These are phyloP conservation scores for Theobroma cacao DNA, from an alignment of 345 rosid genomes.

Conservation along the genomic window DNA sequence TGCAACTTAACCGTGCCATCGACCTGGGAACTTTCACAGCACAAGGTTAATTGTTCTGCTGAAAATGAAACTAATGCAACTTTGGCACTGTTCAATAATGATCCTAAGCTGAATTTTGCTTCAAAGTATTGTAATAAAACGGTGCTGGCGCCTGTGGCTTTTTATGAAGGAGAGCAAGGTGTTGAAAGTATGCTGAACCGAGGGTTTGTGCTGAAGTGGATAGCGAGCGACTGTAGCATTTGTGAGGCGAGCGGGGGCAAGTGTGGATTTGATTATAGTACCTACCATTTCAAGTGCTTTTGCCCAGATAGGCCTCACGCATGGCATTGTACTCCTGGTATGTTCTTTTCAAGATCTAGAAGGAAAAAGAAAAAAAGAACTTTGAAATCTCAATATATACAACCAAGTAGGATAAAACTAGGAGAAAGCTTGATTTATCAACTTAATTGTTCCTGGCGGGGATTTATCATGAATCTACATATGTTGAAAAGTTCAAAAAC, in stretches of 20 bases:
- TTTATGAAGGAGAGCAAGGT: neutral
- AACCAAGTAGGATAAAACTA: too few relatives aligned
- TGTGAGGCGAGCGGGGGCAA: neutral
- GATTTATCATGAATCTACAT: too few relatives aligned
- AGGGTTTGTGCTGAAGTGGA: conserved; percentile 46
- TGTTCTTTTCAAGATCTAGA: too few relatives aligned
- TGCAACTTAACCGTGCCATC: conserved; percentile 18
- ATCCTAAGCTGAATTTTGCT: conserved; percentile 24
- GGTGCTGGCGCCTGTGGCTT: conserved; percentile 29
- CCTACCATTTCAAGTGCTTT: neutral
- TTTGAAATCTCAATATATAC: too few relatives aligned
- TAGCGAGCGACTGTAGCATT: conserved; percentile 24
- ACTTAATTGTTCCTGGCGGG: too few relatives aligned
- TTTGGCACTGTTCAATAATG: conserved; percentile 16
- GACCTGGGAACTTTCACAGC: neutral
- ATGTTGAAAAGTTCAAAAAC: too few relatives aligned
- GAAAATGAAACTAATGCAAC: neutral
- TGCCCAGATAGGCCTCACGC: conserved; percentile 7
- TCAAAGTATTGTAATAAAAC: conserved; percentile 9
- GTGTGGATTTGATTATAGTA: neutral
- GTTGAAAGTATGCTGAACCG: neutral
- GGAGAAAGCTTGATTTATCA: too few relatives aligned
- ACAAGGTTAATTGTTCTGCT: neutral
- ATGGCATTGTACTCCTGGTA: neutral
- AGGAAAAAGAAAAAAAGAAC: too few relatives aligned